Evolutionary conservation across 352 stramenopile genomes (phyloP), one percentile per base, ranked within the genome.

Genomic region (Globisporangium parvum): DNA sequence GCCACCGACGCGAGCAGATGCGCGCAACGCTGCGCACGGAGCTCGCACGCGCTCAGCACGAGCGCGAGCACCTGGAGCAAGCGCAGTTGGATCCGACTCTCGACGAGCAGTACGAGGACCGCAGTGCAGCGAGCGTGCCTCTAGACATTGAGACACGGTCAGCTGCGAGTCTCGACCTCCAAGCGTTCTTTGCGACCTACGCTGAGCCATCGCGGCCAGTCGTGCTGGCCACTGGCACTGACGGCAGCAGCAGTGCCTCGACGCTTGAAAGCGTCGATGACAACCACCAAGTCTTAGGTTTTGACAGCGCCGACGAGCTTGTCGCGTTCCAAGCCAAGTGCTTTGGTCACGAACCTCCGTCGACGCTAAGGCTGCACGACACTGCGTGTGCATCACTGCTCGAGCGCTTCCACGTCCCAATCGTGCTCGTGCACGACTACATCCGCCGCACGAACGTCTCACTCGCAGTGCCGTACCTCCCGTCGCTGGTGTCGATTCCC

Each of bases 151-250:
- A 69, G 1, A 55, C 31, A 26, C 66, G 51, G 39, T 18, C 33
- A 10, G 56, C 40, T 0, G 37, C 59, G 1, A 59, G 75, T 3
- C 10, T 87, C n/a, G 69, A 62, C 41, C 77, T 85, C 40, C 73
- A 90, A 53, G 66, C 68, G 46, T 90, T 90, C 60, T 85, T 90
- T 48, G 73, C 86, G 60, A 63, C 62, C 37, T 87, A 73, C 51
- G 75, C 72, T 3, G 67, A 73, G 63, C 55, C 59, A 9, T 23
- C 49, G 18, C 47, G 45, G 18, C 73, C 79, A 1, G 55, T 84
- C 21, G 21, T 89, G 42, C 53, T 87, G 20, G 53, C 65, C 18
- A 24, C 59, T 6, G 10, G 20, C 10, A 20, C 10, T 26, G 42
- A 24, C 40, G 63, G 46, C 28, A 53, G 2, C 46, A 56, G 35